Percentiles rank a stretch among this genome's conserved stretches.
Conservation (phyloP, 2,329 filamentous ascomycete species). For the Elsinoe australis region DNA sequence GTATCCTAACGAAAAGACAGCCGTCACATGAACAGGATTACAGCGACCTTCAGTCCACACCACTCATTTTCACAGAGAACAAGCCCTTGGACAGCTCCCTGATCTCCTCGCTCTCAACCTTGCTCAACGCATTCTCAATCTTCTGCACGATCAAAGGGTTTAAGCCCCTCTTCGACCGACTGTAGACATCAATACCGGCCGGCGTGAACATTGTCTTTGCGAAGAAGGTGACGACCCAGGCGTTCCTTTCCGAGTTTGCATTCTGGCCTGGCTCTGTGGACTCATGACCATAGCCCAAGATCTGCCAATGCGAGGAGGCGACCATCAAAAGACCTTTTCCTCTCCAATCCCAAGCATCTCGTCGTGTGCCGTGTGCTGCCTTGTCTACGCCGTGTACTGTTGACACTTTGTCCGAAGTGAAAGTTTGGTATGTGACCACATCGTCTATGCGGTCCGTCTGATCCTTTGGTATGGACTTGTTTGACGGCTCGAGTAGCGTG, state of each 20-base stretch:
- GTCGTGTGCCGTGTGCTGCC: slow-evolving; percentile 30
- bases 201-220: slow-evolving; percentile 75
- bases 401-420: slow-evolving; percentile 46
- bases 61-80: slow-evolving; percentile 40
- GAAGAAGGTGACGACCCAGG: slow-evolving; percentile 79
- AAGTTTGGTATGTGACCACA: slow-evolving; percentile 60
- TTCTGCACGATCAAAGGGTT: slow-evolving; percentile 48
- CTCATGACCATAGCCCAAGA: slow-evolving; percentile 64
- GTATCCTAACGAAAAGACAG: too few relatives aligned
- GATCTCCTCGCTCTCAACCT: slow-evolving; percentile 45
- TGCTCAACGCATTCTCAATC: slow-evolving; percentile 50
- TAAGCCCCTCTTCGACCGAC: slow-evolving; percentile 54
- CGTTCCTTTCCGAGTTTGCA: slow-evolving; percentile 25
- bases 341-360: slow-evolving; percentile 62
- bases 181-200: slow-evolving; percentile 73
- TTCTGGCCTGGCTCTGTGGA: slow-evolving; percentile 21
- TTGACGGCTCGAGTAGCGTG: slow-evolving; percentile 41
- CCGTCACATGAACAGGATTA: neutral
- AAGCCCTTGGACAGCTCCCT: slow-evolving; percentile 46
- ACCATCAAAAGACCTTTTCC: slow-evolving; percentile 68
- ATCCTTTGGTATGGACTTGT: slow-evolving; percentile 27
- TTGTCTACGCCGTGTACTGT: slow-evolving; percentile 59
- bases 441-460: slow-evolving; percentile 56
- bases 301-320: slow-evolving; percentile 70
- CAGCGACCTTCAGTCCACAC: neutral